These are phyloP conservation scores for Nicotiana sylvestris DNA, from an alignment of 257 asterid genomes.

Conservation along the genomic window DNA sequence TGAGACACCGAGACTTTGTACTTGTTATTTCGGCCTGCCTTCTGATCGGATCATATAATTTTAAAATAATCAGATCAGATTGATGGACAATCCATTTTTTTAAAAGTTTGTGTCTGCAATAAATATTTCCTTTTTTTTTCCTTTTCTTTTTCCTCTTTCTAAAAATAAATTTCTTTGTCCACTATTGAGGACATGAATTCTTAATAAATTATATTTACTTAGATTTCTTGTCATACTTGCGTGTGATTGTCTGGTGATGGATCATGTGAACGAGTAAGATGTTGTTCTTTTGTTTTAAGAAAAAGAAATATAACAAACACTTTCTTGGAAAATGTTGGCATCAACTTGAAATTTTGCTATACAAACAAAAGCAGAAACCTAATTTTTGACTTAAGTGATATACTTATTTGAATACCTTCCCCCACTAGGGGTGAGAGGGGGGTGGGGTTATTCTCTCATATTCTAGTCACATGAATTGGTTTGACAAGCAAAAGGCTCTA, in stretches of 20 bases:
- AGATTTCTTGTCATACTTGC: slow-evolving; percentile 6
- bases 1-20: slow-evolving; percentile 2
- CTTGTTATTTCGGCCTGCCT: slow-evolving; percentile 18
- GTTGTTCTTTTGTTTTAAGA: neutral
- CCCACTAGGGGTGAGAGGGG: neutral
- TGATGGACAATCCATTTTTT: slow-evolving; percentile 12
- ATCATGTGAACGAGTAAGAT: slow-evolving; percentile 20
- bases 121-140: neutral
- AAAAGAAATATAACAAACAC: slow-evolving; percentile 14
- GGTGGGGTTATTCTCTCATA: neutral
- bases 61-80: slow-evolving; percentile 11
- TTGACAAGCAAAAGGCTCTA: slow-evolving; percentile 13
- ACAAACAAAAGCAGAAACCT: slow-evolving; percentile 15
- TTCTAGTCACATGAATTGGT: slow-evolving; percentile 4
- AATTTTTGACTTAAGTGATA: slow-evolving; percentile 7
- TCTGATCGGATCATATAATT: slow-evolving; percentile 28
- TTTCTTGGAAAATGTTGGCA: slow-evolving; percentile 10
- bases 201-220: neutral
- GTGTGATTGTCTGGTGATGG: slow-evolving; percentile 15
- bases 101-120: neutral
- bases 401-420: neutral
- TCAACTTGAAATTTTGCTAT: neutral
- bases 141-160: neutral
- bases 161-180: slow-evolving; percentile 8
- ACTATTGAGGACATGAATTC: slow-evolving; percentile 10